Percentiles rank a stretch among this genome's conserved stretches.
These are phyloP conservation scores for Eragrostis curvula DNA, from an alignment of 176 grass and related monocot species.

Conservation along the genomic window DNA sequence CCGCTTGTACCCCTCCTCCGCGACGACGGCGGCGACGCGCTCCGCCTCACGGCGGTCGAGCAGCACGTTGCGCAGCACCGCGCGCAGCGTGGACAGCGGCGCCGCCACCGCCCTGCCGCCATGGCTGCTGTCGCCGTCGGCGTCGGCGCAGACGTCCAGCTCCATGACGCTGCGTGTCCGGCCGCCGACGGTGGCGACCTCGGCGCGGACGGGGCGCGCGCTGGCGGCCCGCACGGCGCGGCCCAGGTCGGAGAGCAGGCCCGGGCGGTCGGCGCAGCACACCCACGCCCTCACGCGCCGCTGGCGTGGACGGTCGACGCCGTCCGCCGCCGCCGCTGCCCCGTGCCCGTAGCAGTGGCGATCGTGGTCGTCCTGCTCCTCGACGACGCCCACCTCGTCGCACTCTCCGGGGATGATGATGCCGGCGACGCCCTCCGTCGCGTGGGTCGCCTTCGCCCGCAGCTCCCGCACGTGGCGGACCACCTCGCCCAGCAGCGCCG, in stretches of 20 bases:
- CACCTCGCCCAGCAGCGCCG: constrained; percentile 93
- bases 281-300: constrained; percentile 72
- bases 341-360: background rate
- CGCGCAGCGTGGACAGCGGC: constrained; percentile 60
- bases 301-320: background rate
- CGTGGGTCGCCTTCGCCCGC: constrained; percentile 49
- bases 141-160: constrained; percentile 52
- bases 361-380: constrained; percentile 1
- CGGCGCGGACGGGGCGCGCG: constrained; percentile 73
- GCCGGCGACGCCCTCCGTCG: constrained; percentile 44
- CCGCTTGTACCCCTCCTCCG: constrained; percentile 58
- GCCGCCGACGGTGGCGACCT: constrained; percentile 83
- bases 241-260: constrained; percentile 76
- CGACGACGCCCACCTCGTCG: constrained; percentile 85
- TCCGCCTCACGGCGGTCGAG: constrained; percentile 42
- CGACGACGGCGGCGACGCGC: background rate
- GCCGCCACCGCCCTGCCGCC: constrained; percentile 19
- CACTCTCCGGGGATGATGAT: constrained; percentile 66
- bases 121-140: background rate
- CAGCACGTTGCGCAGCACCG: constrained; percentile 71
- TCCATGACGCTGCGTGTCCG: constrained; percentile 71
- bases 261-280: constrained; percentile 85
- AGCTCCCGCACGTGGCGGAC: constrained; percentile 91
- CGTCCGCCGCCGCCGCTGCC: background rate
- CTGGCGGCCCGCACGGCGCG: constrained; percentile 75